Evolutionary conservation across 208 protist species (phyloP), one percentile per base, ranked within the genome.

Genomic region (Vickermania ingenoplastis): DNA sequence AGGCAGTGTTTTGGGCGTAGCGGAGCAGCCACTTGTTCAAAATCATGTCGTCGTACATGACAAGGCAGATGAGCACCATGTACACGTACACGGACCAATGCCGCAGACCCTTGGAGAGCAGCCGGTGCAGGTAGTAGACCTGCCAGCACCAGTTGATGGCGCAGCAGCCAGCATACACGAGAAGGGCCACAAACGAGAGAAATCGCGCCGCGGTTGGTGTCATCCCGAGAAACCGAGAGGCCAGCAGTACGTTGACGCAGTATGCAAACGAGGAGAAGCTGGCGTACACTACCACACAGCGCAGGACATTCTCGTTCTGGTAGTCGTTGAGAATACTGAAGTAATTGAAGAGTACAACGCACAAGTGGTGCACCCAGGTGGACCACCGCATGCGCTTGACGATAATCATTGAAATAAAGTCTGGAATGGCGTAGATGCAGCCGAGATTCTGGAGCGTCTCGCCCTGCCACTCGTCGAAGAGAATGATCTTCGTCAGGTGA

Each of bases 391-490:
- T 97, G 7, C 84, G 76, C 51, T 83, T 77, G 21, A 95, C 89
- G 13, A 97, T 67, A 41, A 97, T 75, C 75, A 97, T 90, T 0
- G 88, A 91, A 27, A 97, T 81, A 59, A 95, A 95, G 64, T 97
- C 91, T 0, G 89, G 87, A 53, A 97, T 88, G 45, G 91, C 75
- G 67, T 95, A 97, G 58, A 97, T 92, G 70, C 86, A 94, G 56
- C 91, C 91, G 21, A 97, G 81, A 67, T 97, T 95, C 49, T 79
- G 83, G 41, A 97, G 78, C 7, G 69, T 90, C 31, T 86, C 80
- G 49, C 75, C 91, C 53, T 91, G 79, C 85, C 86, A 97, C 49
- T 67, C 57, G 49, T 95, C 91, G 30, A 77, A 81, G 0, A 92
- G 59, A 59, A 97, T 83, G 22, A 94, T 91, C 36, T 81, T 74